Conservation (phyloP, 768 basidiomycete genomes). For the Auricularia cornea region DNA sequence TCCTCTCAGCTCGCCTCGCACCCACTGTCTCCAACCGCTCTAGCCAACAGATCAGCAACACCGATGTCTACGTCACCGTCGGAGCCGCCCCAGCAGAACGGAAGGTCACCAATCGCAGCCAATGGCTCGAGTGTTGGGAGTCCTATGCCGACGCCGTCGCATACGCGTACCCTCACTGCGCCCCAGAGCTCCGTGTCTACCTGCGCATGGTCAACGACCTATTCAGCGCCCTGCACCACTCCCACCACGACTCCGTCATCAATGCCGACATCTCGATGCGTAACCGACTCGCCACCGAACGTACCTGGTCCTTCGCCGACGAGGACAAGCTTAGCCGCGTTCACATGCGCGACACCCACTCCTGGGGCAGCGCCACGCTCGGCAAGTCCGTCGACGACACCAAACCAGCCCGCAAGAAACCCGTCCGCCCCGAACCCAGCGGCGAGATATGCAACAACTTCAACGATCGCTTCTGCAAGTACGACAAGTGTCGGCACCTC, state of each 20-base stretch:
- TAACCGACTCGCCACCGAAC: neutral
- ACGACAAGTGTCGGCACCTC: neutral
- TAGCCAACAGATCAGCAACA: neutral
- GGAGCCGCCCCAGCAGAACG: neutral
- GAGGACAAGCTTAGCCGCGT: neutral
- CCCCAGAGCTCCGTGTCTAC: neutral
- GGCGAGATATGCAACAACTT: neutral
- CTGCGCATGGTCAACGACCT: neutral
- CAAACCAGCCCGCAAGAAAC: neutral
- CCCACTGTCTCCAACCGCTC: neutral
- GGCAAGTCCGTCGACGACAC: neutral
- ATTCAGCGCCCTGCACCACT: neutral
- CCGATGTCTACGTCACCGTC: neutral
- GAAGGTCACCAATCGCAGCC: neutral
- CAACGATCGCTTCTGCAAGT: neutral
- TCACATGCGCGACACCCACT: neutral
- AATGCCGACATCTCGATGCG: neutral
- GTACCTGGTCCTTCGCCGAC: neutral
- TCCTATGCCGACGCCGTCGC: neutral
- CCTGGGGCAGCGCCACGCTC: neutral
- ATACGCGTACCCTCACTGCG: neutral
- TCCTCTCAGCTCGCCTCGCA: neutral
- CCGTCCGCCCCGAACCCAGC: neutral
- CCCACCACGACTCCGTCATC: neutral
- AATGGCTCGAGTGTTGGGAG: neutral